Evolutionary conservation across 129 eudicot genomes (phyloP).

Genomic region (Helichrysum umbraculigerum): DNA sequence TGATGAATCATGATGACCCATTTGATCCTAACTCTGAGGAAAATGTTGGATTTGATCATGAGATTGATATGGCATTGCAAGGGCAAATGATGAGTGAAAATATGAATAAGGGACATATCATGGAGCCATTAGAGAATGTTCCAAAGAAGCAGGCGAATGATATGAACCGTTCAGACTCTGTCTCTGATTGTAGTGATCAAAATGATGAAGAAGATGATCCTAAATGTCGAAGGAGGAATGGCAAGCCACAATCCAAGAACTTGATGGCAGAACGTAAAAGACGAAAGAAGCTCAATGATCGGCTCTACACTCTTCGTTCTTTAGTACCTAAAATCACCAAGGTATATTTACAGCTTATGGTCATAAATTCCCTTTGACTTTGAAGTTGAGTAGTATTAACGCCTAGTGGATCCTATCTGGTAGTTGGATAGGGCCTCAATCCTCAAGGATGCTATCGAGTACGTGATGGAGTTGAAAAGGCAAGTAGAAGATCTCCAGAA

Average conservation of each 20-base stretch:
- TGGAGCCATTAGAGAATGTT: constrained; percentile 35
- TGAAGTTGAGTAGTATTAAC: background rate
- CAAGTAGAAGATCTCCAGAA: constrained; percentile 74
- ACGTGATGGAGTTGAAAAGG: constrained; percentile 74
- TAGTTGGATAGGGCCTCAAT: constrained; percentile 91
- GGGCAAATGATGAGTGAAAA: constrained; percentile 39
- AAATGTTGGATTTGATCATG: constrained; percentile 51
- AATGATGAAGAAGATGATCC: constrained; percentile 69
- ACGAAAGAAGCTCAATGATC: constrained; percentile 93
- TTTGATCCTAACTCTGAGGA: constrained; percentile 39
- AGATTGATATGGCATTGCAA: constrained; percentile 52
- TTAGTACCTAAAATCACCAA: constrained; percentile 90
- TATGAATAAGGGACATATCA: constrained; percentile 18
- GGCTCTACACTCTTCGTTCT: constrained; percentile 79
- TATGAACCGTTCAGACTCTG: constrained; percentile 51
- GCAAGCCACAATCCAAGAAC: constrained; percentile 78
- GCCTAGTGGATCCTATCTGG: background rate
- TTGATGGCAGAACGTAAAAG: constrained; percentile 89
- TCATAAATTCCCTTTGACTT: background rate
- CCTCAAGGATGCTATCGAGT: constrained; percentile 87
- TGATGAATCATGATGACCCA: constrained; percentile 32
- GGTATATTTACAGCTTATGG: constrained; percentile 36
- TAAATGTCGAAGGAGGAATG: constrained; percentile 33
- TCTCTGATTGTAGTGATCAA: constrained; percentile 45
- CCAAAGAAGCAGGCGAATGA: constrained; percentile 37